Base-by-base conservation (phyloP, 2,329 filamentous ascomycete species). In the Coniochaeta hoffmannii region DNA sequence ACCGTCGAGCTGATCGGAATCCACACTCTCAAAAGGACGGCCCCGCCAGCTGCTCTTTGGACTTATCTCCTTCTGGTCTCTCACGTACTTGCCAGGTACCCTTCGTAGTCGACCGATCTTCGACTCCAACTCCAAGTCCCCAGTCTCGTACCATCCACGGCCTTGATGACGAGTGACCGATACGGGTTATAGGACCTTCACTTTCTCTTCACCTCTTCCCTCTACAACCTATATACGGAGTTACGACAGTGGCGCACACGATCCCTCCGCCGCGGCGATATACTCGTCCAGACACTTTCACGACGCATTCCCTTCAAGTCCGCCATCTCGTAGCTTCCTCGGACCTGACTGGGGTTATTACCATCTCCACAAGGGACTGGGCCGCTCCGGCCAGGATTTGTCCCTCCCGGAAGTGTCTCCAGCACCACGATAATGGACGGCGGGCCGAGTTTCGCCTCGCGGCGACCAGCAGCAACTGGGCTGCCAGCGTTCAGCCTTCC, bases 401-500 rank as follows among this genome's bases (percentile, higher is more conserved):
- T 3, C 19, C n/a, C 31, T 51, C 28, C 19, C 49, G 14, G 28
- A 14, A 51, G 19, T 34, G 28, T 19, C 3, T 4, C 22, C 19
- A 46, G 41, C 41, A 32, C n/a, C 31, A 31, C 3, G 17, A 51
- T 28, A 10, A 51, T 51, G 49, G 49, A 51, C n/a, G 50, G 31
- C 14, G 50, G 50, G 17, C 63, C 80, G 67, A 87, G 86, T 73
- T 85, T 91, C 68, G 82, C 85, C 62, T 79, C 85, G 69, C 82
- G 88, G 65, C 82, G 87, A 70, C 82, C 85, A 66, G 86, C 86
- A 65, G 83, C 87, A 59, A 82, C 81, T 56, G 80, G 81, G 63
- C 78, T 91, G 59, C 86, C 87, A 56, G 80, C 73, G 62, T 89
- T 89, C 66, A 83, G 88, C 65, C 80, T 90, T 17, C 66, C 66